phyloP scores from a whole-genome alignment of 192 early-diverging fungal species.

The Polychytrium aggregatum region DNA sequence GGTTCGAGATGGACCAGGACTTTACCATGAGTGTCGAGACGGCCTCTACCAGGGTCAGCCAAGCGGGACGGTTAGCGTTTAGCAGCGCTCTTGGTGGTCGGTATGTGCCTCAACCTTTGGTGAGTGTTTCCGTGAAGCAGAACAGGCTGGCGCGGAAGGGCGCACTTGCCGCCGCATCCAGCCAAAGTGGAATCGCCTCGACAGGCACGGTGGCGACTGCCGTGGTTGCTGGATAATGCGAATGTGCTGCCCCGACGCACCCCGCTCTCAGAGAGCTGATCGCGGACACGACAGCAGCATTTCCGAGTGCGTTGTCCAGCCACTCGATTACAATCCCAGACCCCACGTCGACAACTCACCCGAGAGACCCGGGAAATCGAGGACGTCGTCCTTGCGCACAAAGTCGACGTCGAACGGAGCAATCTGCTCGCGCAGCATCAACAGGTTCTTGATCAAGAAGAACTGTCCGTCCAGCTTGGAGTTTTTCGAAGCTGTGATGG shows the following conservation, averaged over 20 bases:
- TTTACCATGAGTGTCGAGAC: slow-evolving; percentile 8
- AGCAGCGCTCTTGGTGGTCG: no score
- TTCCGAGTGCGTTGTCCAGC: background rate
- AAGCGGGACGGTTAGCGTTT: slow-evolving; percentile 3
- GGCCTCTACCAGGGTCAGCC: slow-evolving; percentile 15
- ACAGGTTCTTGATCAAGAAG: slow-evolving; percentile 79
- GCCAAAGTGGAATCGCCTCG: no score
- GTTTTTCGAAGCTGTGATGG: slow-evolving; percentile 36
- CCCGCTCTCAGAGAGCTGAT: no score
- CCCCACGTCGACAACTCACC: slow-evolving; percentile 25
- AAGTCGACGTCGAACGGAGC: slow-evolving; percentile 65
- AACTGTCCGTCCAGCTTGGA: slow-evolving; percentile 58
- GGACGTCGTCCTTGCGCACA: slow-evolving; percentile 53
- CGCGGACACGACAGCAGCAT: no score
- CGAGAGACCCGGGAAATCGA: slow-evolving; percentile 56
- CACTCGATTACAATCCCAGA: background rate
- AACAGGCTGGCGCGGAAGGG: no score
- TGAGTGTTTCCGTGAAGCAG: no score
- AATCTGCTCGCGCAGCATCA: slow-evolving; percentile 74
- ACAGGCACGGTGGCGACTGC: no score
- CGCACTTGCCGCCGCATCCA: no score
- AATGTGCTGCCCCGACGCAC: no score
- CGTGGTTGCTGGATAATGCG: no score
- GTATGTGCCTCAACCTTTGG: no score
- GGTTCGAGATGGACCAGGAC: slow-evolving; percentile 14